phyloP scores from a whole-genome alignment of 2,329 filamentous ascomycete genomes.

The Diplocarpon rosae region DNA sequence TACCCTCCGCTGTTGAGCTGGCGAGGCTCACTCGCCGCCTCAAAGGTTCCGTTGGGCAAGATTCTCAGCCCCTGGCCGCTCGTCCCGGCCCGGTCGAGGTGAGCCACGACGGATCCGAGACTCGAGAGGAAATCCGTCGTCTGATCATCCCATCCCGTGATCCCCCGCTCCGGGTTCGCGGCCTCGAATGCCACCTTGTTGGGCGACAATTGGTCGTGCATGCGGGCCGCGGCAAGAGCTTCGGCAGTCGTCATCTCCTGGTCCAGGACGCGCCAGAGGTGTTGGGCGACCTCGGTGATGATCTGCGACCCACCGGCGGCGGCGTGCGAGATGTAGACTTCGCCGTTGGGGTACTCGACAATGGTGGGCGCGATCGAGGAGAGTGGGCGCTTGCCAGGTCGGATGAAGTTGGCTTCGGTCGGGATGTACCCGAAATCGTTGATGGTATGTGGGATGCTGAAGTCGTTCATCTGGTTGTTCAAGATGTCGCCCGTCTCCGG shows the following conservation, averaged over 20 bases:
- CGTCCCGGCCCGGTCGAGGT: constrained; percentile 43
- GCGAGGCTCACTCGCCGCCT: not conserved
- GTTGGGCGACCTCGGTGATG: constrained; percentile 56
- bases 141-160: constrained; percentile 41
- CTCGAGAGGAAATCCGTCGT: constrained; percentile 47
- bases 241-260: constrained; percentile 39
- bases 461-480: constrained; percentile 54
- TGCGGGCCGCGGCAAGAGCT: constrained; percentile 43
- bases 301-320: constrained; percentile 57
- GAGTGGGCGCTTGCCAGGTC: constrained; percentile 53
- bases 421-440: constrained; percentile 59
- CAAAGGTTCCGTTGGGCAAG: constrained; percentile 56
- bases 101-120: constrained; percentile 50
- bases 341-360: constrained; percentile 45
- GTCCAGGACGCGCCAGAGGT: constrained; percentile 51
- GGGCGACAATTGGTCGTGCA: constrained; percentile 54
- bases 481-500: constrained; percentile 62
- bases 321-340: constrained; percentile 48
- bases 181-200: constrained; percentile 49
- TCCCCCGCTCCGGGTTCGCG: constrained; percentile 26
- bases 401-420: constrained; percentile 52
- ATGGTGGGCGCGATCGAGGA: constrained; percentile 55
- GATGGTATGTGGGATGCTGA: constrained; percentile 50
- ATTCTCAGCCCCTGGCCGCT: constrained; percentile 54
- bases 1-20: constrained; percentile 39